Evolutionary conservation across 2,329 filamentous ascomycete genomes (phyloP), one percentile per base, ranked within the genome.

Genomic region (Alternaria incomplexa): DNA sequence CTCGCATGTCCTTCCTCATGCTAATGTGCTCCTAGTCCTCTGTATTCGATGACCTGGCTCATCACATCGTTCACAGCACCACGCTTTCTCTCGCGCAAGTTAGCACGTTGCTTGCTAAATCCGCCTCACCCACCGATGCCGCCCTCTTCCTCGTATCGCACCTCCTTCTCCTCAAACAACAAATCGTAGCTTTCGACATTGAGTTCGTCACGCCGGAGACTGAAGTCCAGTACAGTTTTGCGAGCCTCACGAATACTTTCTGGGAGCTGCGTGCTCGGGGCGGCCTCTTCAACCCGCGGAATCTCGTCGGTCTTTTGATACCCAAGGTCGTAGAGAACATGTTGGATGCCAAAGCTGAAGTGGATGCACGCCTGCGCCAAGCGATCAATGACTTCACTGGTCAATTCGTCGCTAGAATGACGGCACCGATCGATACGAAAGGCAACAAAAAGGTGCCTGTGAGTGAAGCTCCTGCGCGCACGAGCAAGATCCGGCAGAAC

Each of bases 71-170:
- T 25, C 91, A 95, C 73, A 93, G 96, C 79, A 96, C 94, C 2
- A 97, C 94, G 0, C 83, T 90, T 55, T 93, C 94, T 4, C 87
- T 99, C 17, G 88, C 93, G 66, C 87, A 89, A 54, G 95, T 93
- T 26, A 91, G 93, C 69, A 83, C 86, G 6, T 87, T 88, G 63
- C 90, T 97, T 69, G 87, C 89, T 59, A 86, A 86, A 36, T 88
- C 88, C 59, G 84, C 86, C n/a, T 83, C 83, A 77, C 86, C 87
- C 2, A 86, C 90, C 7, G 93, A 98, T 76, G 88, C 91, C 0
- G 92, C 97, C 70, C 86, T 99, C 5, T 99, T 99, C 81, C 90
- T 97, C 74, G 90, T 99, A 72, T 96, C 95, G 72, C 97, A 99
- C 77, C 86, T 99, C 2, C 90, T 99, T 53, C 90, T 97, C 53